Evolutionary conservation across 768 basidiomycete species (phyloP).

Genomic region (Xerocomus potaroensis): DNA sequence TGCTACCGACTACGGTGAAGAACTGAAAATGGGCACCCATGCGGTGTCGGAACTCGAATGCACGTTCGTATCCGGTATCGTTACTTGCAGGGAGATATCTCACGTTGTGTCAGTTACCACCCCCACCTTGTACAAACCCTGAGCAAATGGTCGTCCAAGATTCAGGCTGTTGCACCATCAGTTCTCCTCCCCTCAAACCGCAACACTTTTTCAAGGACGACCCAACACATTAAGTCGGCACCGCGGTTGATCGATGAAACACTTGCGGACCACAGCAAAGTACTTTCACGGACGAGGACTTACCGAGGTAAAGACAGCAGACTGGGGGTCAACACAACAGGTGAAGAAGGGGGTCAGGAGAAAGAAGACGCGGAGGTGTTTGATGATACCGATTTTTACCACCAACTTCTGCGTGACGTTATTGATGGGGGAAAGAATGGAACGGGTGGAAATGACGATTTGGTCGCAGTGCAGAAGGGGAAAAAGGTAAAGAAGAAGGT

Average conservation of each 20-base stretch:
- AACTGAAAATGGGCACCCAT: conserved; percentile 41
- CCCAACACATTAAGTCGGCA: conserved; percentile 56
- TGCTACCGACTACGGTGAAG: conserved; percentile 9
- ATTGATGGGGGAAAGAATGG: conserved; percentile 63
- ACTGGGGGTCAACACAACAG: conserved; percentile 33
- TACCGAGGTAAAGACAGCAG: conserved; percentile 47
- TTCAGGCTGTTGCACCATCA: conserved; percentile 86
- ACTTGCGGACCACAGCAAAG: conserved; percentile 51
- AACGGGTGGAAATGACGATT: conserved; percentile 47
- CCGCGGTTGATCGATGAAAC: conserved; percentile 77
- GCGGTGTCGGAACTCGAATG: conserved; percentile 46
- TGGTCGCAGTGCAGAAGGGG: conserved; percentile 62
- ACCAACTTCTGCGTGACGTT: conserved; percentile 84
- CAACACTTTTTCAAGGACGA: conserved; percentile 62
- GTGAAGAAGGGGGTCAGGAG: conserved; percentile 33
- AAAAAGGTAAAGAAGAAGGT: conserved; percentile 80
- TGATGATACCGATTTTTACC: conserved; percentile 93
- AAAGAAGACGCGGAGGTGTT: conserved; percentile 51
- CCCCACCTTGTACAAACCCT: conserved; percentile 73
- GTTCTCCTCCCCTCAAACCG: conserved; percentile 65
- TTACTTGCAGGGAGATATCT: conserved; percentile 1
- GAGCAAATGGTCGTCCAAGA: conserved; percentile 93
- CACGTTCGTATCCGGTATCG: conserved; percentile 37
- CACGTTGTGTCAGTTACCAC: conserved; percentile 46
- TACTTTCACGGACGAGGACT: conserved; percentile 60